Conservation (phyloP, 345 rosid genomes). For the Aquilaria yunnanensis region DNA sequence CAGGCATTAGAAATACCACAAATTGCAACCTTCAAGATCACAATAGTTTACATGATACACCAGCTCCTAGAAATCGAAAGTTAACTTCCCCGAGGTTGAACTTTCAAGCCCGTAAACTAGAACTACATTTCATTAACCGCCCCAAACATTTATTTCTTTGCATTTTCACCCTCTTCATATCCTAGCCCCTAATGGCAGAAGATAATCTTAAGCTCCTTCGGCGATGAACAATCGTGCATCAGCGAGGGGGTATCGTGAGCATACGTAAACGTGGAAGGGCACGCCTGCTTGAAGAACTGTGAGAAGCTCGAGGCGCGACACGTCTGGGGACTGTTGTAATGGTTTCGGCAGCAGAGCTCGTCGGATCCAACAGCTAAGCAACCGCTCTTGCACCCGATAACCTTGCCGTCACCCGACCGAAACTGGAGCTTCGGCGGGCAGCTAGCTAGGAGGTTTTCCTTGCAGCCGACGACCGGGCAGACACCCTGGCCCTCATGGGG, state of each 20-base stretch:
- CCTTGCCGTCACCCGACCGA: conserved; percentile 45
- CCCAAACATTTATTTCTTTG: too few species aligned
- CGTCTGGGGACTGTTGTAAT: conserved; percentile 70
- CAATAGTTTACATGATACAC: too few species aligned
- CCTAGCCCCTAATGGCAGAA: conserved; percentile 57
- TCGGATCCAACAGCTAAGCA: conserved; percentile 80
- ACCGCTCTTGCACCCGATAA: conserved; percentile 89
- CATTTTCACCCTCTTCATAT: too few species aligned
- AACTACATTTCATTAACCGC: too few species aligned
- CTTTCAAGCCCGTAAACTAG: too few species aligned
- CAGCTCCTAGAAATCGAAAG: too few species aligned
- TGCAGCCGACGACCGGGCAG: conserved; percentile 90
- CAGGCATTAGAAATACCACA: too few species aligned
- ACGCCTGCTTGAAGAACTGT: conserved; percentile 72
- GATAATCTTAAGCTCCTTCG: conserved; percentile 90
- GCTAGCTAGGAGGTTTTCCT: conserved; percentile 48
- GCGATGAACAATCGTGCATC: conserved; percentile 78
- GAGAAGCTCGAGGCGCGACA: conserved; percentile 67
- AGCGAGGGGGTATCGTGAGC: conserved; percentile 90
- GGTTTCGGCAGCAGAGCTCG: conserved; percentile 79
- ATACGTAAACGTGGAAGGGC: conserved; percentile 80
- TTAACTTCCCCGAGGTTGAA: too few species aligned
- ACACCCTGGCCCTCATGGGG: conserved; percentile 86
- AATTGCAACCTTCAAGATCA: too few species aligned
- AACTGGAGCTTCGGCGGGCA: conserved; percentile 61